phyloP scores from a whole-genome alignment of 495 filamentous ascomycete genomes.

The Chlorociboria aeruginascens region DNA sequence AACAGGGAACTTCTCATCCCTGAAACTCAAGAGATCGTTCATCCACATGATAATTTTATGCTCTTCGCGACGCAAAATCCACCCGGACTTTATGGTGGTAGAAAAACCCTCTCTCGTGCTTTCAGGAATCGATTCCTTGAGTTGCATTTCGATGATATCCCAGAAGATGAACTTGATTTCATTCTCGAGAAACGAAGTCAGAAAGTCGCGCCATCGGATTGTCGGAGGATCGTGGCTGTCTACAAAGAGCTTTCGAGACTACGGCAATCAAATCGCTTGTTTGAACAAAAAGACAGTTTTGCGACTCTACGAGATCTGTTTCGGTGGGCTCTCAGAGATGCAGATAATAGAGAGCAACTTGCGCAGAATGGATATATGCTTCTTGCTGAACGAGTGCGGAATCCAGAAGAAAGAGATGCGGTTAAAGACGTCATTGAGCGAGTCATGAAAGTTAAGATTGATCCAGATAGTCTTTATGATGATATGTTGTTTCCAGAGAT shows the following conservation, averaged over 20 bases:
- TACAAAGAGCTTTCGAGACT: conserved; percentile 83
- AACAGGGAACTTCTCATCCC: conserved; percentile 96
- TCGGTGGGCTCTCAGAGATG: conserved; percentile 82
- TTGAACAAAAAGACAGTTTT: conserved; percentile 96
- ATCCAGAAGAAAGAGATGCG: conserved; percentile 68
- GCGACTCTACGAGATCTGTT: conserved; percentile 95
- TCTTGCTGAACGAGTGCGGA: conserved; percentile 86
- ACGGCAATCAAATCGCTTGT: conserved; percentile 78
- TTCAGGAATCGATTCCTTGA: conserved; percentile 97
- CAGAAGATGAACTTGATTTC: conserved; percentile 83
- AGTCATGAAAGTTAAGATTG: conserved; percentile 79
- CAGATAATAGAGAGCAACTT: conserved; percentile 76
- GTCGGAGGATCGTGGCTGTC: conserved; percentile 78
- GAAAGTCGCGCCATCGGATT: conserved; percentile 81
- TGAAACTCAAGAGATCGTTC: conserved; percentile 88
- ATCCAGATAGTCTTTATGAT: conserved; percentile 62
- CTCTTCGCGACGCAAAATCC: conserved; percentile 99
- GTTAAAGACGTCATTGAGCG: conserved; percentile 85
- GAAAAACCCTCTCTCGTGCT: conserved; percentile 84
- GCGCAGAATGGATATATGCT: conserved; percentile 94
- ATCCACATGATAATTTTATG: conserved; percentile 91
- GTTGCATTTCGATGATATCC: conserved; percentile 96
- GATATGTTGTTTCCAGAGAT: conserved; percentile 39
- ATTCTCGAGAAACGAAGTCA: conserved; percentile 82
- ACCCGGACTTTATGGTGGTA: conserved; percentile 85